A percentile compares a stretch with the other conserved stretches of the same genome.
phyloP scores from a whole-genome alignment of 2,329 filamentous ascomycete genomes.

The Domatiomyces globalis region DNA sequence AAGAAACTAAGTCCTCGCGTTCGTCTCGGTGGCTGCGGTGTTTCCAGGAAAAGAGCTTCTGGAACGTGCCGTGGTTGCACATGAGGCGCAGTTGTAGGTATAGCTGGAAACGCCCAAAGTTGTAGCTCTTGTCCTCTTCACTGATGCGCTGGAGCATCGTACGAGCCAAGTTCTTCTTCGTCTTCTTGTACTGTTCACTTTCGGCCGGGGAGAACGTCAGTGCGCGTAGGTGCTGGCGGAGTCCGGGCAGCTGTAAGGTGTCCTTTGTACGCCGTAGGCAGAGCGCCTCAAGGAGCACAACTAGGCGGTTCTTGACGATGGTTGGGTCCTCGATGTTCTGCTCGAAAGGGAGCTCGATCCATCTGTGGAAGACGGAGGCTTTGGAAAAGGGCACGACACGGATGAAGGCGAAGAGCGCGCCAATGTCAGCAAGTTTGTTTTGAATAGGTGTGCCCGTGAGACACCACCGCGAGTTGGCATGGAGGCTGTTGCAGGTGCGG shows the following conservation, averaged over 20 bases:
- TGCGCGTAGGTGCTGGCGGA: constrained; percentile 12
- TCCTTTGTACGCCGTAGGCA: constrained; percentile 18
- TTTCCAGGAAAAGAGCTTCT: constrained; percentile 20
- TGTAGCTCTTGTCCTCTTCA: constrained; percentile 23
- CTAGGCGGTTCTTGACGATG: constrained; percentile 4
- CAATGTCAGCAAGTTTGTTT: constrained; percentile 40
- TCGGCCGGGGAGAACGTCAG: constrained; percentile 25
- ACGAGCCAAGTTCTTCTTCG: constrained; percentile 23
- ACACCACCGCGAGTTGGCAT: constrained; percentile 37
- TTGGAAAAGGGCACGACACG: constrained; percentile 30
- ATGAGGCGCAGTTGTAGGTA: constrained; percentile 35
- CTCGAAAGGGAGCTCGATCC: constrained; percentile 30
- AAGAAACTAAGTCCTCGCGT: too few species aligned
- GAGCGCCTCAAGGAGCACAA: constrained; percentile 21
- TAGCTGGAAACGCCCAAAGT: constrained; percentile 34
- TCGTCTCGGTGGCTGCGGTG: too few species aligned
- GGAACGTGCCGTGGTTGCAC: constrained; percentile 31
- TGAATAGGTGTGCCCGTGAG: constrained; percentile 42
- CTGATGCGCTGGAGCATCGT: constrained; percentile 17
- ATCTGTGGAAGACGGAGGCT: constrained; percentile 30
- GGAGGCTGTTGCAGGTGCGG: constrained; percentile 29
- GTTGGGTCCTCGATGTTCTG: constrained; percentile 13
- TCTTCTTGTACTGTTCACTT: constrained; percentile 24
- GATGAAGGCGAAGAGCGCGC: constrained; percentile 38
- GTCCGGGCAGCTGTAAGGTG: constrained; percentile 19